Base-by-base conservation (phyloP, 2,329 filamentous ascomycete species). In the Apiospora marii region DNA sequence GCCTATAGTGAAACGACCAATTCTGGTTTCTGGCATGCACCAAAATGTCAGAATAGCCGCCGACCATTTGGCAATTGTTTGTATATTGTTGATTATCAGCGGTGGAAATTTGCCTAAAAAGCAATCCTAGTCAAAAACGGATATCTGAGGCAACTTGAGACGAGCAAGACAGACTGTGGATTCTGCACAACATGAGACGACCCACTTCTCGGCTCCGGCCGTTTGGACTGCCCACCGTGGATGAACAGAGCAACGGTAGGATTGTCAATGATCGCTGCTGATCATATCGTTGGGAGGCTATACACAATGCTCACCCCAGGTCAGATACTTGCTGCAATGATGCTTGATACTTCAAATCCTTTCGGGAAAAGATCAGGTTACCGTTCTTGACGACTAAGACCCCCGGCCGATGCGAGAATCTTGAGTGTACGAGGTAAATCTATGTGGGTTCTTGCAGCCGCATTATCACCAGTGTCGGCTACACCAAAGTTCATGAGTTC, bases 141-240 rank as follows among this genome's bases (percentile, higher is more conserved):
- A n/a, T 34, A 37, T 30, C 58, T 64, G 58, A 64, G 58, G 58
- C 58, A 64, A 64, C 58, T 64, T 64, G 58, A 64, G 58, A 64
- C 58, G 58, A n/a, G 34, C 8, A 41, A 64, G 58, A 64, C 34
- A 37, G 30, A 10, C 41, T n/a, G 58, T 64, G 58, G 58, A 19
- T 64, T 64, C 34, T 37, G 34, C 58, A 64, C 19, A 64, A 41
- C 27, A 30, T 30, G 27, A 30, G 27, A 30, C 27, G 27, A 30
- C 41, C 58, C 58, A 64, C 58, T 41, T 10, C 58, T 64, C 34
- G 34, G 58, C 19, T 41, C 58, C 58, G 58, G 19, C 58, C 58
- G 58, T 64, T 37, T 41, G 34, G 58, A n/a, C 19, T 41, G 58
- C 19, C 34, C 58, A 41, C 34, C 34, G n/a, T 41, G 34, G 34